A percentile compares a stretch with the other conserved stretches of the same genome.
Conservation (phyloP, 805 yeast species). For the Pichia nanzhaoensis region DNA sequence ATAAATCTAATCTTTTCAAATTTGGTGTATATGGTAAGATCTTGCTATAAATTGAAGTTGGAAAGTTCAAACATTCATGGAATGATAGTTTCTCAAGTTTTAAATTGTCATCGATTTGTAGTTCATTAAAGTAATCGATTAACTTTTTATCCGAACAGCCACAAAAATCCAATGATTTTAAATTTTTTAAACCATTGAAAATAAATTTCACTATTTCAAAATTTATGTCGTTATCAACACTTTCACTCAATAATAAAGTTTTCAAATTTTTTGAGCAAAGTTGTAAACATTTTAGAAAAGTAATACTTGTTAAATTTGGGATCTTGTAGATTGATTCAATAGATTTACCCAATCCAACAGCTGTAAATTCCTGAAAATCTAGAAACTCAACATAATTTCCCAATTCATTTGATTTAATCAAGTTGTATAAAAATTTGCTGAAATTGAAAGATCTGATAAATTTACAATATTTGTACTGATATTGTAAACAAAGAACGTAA, state of each 20-base stretch:
- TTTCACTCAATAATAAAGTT: conserved; percentile 80
- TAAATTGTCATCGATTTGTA: conserved; percentile 26
- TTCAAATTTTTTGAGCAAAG: conserved; percentile 54
- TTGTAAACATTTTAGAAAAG: conserved; percentile 56
- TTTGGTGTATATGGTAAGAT: conserved; percentile 51
- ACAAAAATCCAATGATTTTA: conserved; percentile 78
- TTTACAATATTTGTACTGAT: conserved; percentile 58
- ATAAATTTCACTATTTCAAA: conserved; percentile 45
- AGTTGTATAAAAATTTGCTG: conserved; percentile 57
- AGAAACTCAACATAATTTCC: conserved; percentile 64
- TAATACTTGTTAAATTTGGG: conserved; percentile 76
- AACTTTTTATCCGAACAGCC: conserved; percentile 71
- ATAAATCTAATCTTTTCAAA: conserved; percentile 65
- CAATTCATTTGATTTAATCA: conserved; percentile 39
- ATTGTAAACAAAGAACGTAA: conserved; percentile 49
- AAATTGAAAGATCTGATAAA: conserved; percentile 79
- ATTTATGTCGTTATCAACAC: conserved; percentile 77
- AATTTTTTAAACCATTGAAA: conserved; percentile 45
- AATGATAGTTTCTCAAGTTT: conserved; percentile 51
- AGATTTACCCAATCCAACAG: conserved; percentile 84
- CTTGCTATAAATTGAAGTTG: conserved; percentile 47
- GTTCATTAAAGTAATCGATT: conserved; percentile 47
- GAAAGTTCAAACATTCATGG: conserved; percentile 81
- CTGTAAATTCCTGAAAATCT: conserved; percentile 84
- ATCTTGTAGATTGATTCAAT: conserved; percentile 86